phyloP scores from a whole-genome alignment of 1,284 basidiomycete genomes.

The Bjerkandera adusta region DNA sequence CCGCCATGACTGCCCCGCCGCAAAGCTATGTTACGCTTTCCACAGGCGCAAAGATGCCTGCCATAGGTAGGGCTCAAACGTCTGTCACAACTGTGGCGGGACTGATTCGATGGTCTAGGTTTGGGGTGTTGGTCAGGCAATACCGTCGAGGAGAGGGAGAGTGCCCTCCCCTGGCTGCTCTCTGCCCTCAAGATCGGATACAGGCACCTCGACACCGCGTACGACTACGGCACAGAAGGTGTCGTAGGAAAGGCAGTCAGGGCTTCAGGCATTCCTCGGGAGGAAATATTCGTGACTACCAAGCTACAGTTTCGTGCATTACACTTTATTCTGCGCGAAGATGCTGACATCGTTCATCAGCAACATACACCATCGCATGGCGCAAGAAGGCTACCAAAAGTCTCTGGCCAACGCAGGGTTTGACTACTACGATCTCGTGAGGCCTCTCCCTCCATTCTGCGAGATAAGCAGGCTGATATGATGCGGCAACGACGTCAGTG shows the following conservation, averaged over 20 bases:
- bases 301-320: slow-evolving; percentile 29
- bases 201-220: slow-evolving; percentile 30
- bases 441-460: no score
- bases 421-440: slow-evolving; percentile 5
- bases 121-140: slow-evolving; percentile 30
- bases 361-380: no score
- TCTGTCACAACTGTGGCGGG: background rate
- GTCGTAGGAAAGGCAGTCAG: slow-evolving; percentile 41
- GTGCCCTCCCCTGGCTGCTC: slow-evolving; percentile 25
- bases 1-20: background rate
- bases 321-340: no score
- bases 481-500: slow-evolving; percentile 30
- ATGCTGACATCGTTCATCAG: no score
- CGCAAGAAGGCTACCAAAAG: slow-evolving; percentile 25
- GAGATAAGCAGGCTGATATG: no score
- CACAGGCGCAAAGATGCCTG: slow-evolving; percentile 28
- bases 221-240: slow-evolving; percentile 36
- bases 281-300: slow-evolving; percentile 45
- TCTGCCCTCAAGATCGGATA: slow-evolving; percentile 30
- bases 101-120: slow-evolving; percentile 18
- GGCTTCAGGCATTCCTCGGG: slow-evolving; percentile 37
- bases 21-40: slow-evolving; percentile 16
- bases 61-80: slow-evolving; percentile 22
- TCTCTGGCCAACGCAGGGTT: slow-evolving; percentile 22
- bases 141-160: slow-evolving; percentile 22